Base-by-base conservation (phyloP, 495 filamentous ascomycete species). In the Penicilliopsis zonata region DNA sequence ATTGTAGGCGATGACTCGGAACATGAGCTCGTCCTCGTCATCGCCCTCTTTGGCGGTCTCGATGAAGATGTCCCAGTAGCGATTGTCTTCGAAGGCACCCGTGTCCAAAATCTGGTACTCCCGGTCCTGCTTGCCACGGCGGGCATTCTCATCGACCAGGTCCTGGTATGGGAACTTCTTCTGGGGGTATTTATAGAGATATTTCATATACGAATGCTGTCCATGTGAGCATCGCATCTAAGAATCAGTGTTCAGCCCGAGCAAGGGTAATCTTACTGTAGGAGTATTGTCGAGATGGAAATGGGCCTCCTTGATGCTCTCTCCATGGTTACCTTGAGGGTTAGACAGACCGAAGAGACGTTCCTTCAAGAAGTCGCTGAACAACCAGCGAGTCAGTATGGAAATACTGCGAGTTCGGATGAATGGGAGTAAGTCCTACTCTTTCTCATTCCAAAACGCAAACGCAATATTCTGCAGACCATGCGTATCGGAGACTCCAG, bases 201-300 rank as follows among this genome's bases (percentile, higher is more conserved):
- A 90, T 55, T 96, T 96, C 88, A 96, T 96, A 63, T 96, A 96
- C 13, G 88, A 94, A 57, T 96, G 88, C 80, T 86, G 49, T n/a
- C n/a, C n/a, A n/a, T n/a, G n/a, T n/a, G n/a, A n/a, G n/a, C n/a
- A n/a, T n/a, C n/a, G n/a, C n/a, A 34, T 31, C 37, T 52, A 38
- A 48, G 37, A 35, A 28, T 10, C n/a, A 5, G 26, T 28, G 5
- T 17, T 13, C 9, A 33, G 28, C 18, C 5, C 9, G 13, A 19
- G 12, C 10, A 31, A 29, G 18, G 18, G 12, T 32, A 19, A 21
- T 33, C 38, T 13, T 50, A 65, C 56, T 34, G 63, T 63, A 2
- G 88, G 88, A 16, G 82, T 92, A 50, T 96, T 96, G 53, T 96
- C 88, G 31, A 94, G 57, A 54, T 96, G 90, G 49, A 94, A 96